Conservation (phyloP, 306 rosid species). For the Fragaria nilgerrensis region DNA sequence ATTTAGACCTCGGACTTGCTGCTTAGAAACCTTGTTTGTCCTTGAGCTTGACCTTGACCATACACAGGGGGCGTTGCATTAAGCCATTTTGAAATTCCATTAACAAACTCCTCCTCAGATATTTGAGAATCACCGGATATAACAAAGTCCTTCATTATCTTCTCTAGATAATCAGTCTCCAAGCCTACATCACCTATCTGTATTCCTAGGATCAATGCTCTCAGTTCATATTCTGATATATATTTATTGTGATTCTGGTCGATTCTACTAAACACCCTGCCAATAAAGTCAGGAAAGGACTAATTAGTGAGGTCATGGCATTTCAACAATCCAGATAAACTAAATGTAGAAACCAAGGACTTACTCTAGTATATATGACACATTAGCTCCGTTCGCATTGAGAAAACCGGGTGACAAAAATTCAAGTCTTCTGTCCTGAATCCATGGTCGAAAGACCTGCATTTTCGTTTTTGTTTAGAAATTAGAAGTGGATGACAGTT, state of each 20-base stretch:
- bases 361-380: conserved; percentile 24
- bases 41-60: not conserved
- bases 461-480: not conserved
- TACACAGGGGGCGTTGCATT: not conserved
- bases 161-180: conserved; percentile 22
- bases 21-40: not conserved
- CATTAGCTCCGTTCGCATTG: conserved; percentile 19
- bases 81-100: conserved; percentile 37
- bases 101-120: conserved; percentile 27
- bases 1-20: conserved; percentile 13
- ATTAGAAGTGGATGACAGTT: not conserved
- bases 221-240: conserved; percentile 29
- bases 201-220: conserved; percentile 32
- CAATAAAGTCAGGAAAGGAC: not conserved
- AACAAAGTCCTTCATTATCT: conserved; percentile 31
- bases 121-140: conserved; percentile 22
- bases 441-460: conserved; percentile 40
- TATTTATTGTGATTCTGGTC: conserved; percentile 19
- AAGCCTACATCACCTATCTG: conserved; percentile 23
- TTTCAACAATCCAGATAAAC: not conserved
- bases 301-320: not conserved
- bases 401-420: too few species aligned
- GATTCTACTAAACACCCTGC: conserved; percentile 36
- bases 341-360: conserved; percentile 6
- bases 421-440: conserved; percentile 37